A percentile compares a stretch with the other conserved stretches of the same genome.
These are phyloP conservation scores for Dryas integrifolia DNA, from an alignment of 331 rosid genomes.

Conservation along the genomic window DNA sequence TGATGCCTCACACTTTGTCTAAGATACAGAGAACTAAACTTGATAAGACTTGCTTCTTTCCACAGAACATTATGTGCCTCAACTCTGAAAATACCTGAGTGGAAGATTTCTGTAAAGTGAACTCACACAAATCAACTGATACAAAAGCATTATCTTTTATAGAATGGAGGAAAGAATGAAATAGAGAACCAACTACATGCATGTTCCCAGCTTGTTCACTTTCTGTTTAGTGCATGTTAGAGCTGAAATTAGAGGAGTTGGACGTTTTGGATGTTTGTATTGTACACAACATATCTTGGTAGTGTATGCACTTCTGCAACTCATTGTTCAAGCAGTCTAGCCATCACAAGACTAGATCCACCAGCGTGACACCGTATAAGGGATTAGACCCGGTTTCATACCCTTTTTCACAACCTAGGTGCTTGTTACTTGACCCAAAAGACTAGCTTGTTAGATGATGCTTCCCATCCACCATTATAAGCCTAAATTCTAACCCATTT, in stretches of 20 bases:
- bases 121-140: conserved; percentile 6
- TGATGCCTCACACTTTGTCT: conserved; percentile 20
- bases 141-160: background rate
- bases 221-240: background rate
- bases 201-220: background rate
- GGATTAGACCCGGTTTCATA: background rate
- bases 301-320: too few relatives aligned
- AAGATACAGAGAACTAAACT: conserved; percentile 18
- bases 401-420: background rate
- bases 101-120: conserved; percentile 23
- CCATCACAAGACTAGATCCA: background rate
- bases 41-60: conserved; percentile 23
- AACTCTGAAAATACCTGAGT: conserved; percentile 18
- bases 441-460: background rate
- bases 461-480: background rate
- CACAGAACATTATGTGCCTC: conserved; percentile 3
- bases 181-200: background rate
- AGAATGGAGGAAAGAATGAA: background rate
- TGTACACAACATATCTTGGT: background rate
- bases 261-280: background rate
- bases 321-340: background rate
- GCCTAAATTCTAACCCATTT: background rate
- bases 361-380: background rate
- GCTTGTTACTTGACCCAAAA: background rate
- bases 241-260: conserved; percentile 1